A percentile compares a stretch with the other conserved stretches of the same genome.
These are phyloP conservation scores for Cutaneotrichosporon cavernicola DNA, from an alignment of 1,284 basidiomycete genomes.

Conservation along the genomic window DNA sequence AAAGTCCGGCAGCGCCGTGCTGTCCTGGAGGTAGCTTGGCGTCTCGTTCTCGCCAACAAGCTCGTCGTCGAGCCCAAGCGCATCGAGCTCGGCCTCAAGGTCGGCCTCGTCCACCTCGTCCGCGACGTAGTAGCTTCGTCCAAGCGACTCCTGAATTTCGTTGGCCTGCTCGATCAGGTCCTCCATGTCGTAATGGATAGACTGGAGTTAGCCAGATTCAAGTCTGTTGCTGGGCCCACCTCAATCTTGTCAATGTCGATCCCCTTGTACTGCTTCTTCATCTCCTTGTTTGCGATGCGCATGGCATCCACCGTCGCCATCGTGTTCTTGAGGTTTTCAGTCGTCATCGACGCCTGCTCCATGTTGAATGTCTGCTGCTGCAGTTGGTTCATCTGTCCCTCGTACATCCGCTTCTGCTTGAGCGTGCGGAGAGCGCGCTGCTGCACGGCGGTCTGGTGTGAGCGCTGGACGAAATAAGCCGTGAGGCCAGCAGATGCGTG, in stretches of 20 bases:
- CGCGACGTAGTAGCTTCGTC: slow-evolving; percentile 90
- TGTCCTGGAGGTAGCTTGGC: slow-evolving; percentile 76
- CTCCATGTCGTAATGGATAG: slow-evolving; percentile 96
- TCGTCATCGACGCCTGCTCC: slow-evolving; percentile 93
- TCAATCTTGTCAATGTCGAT: slow-evolving; percentile 99
- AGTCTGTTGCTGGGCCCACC: slow-evolving; percentile 56
- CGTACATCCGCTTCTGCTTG: slow-evolving; percentile 94
- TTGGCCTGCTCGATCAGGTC: slow-evolving; percentile 95
- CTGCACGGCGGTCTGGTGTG: slow-evolving; percentile 76
- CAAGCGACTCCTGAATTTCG: slow-evolving; percentile 93
- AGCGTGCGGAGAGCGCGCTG: slow-evolving; percentile 90
- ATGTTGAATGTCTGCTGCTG: slow-evolving; percentile 98
- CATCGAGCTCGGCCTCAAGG: slow-evolving; percentile 91
- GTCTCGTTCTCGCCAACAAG: slow-evolving; percentile 75
- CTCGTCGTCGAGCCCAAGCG: slow-evolving; percentile 69
- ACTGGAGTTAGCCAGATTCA: slow-evolving; percentile 56
- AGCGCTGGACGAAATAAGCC: background rate
- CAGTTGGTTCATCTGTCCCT: slow-evolving; percentile 83
- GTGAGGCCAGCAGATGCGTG: too few relatives aligned
- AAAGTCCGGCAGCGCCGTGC: slow-evolving; percentile 84
- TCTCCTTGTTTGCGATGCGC: slow-evolving; percentile 95
- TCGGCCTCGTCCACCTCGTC: slow-evolving; percentile 98
- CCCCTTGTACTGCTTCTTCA: slow-evolving; percentile 95
- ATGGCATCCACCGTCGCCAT: slow-evolving; percentile 99
- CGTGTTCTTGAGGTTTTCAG: slow-evolving; percentile 96